phyloP scores from a whole-genome alignment of 305 asterid genomes.

The Stenogyne calaminthoides region DNA sequence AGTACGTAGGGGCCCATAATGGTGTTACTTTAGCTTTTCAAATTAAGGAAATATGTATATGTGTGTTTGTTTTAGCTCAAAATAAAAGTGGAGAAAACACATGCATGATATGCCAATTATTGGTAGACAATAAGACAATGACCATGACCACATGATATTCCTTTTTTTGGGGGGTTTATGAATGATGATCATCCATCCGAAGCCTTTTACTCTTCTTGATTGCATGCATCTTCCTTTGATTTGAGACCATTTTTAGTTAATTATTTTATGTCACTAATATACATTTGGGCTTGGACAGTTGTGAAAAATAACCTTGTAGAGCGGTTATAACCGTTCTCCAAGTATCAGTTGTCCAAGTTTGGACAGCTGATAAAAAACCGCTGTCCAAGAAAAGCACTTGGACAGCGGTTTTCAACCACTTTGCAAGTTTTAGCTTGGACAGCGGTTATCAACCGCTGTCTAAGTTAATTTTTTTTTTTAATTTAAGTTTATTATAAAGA shows the following conservation, averaged over 20 bases:
- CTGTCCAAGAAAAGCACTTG: too few relatives aligned
- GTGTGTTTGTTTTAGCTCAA: not conserved
- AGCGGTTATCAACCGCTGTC: too few relatives aligned
- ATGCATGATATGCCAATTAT: conserved; percentile 33
- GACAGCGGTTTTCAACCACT: too few relatives aligned
- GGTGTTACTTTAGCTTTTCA: conserved; percentile 21
- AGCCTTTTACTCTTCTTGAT: not conserved
- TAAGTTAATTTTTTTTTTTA: too few relatives aligned
- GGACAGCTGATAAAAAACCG: too few relatives aligned
- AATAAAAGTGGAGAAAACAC: conserved; percentile 18
- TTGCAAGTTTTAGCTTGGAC: too few relatives aligned
- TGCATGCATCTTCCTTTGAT: not conserved
- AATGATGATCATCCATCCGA: not conserved
- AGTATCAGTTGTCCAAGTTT: too few relatives aligned
- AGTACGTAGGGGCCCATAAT: conserved; percentile 15
- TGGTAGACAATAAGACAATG: conserved; percentile 21
- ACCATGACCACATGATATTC: not conserved
- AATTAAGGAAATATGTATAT: conserved; percentile 13
- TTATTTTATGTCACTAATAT: too few relatives aligned
- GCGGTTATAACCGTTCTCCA: too few relatives aligned
- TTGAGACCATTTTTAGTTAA: not conserved
- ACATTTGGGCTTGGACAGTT: too few relatives aligned
- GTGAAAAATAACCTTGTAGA: too few relatives aligned
- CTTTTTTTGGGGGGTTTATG: not conserved
- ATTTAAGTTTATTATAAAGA: too few relatives aligned